Evolutionary conservation across 345 rosid genomes (phyloP), one percentile per base, ranked within the genome.

Genomic region (Hibiscus trionum): DNA sequence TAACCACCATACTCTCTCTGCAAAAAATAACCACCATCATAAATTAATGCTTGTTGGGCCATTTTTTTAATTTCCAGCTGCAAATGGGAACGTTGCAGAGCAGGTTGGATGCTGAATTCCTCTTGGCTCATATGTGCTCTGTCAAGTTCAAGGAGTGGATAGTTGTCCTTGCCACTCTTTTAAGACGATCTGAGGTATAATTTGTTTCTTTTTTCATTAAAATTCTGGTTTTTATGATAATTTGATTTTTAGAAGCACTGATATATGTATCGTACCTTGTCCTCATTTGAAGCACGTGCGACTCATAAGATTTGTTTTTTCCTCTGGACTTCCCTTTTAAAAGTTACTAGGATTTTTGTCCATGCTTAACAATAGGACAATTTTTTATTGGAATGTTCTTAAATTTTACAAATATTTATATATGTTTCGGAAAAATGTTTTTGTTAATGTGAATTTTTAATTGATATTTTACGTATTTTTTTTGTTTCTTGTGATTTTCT

Each of bases 131-230:
- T 78, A 90, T 95, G 99, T 95, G 99, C 77, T 95, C 98, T 6
- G 97, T 92, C 50, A 95, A 95, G 85, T 95, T 92, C 82, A 95
- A 92, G 82, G 98, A 95, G 77, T 95, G 99, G 99, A 92, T 95
- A 73, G 97, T 95, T 80, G 97, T 92, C 74, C 88, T 95, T 37
- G 98, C 99, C 59, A 95, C 99, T 19, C 97, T 92, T 14, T 81
- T 92, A 76, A 87, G 94, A 83, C 84, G 96, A 19, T 81, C 94
- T 1, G 98, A 95, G 97, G 99, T 94, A 84, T 47, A 29, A 10
- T 56, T 17, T 55, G 26, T 17, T 7, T 21, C 60, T 19, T 21
- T 56, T 56, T 10, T 17, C 11, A 21, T 56, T 56, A 56, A 56
- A 6, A 56, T 56, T 17, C 14, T 56, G 26, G 60, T 19, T 56